Conservation (phyloP, 768 basidiomycete genomes). For the Russula abietina region DNA sequence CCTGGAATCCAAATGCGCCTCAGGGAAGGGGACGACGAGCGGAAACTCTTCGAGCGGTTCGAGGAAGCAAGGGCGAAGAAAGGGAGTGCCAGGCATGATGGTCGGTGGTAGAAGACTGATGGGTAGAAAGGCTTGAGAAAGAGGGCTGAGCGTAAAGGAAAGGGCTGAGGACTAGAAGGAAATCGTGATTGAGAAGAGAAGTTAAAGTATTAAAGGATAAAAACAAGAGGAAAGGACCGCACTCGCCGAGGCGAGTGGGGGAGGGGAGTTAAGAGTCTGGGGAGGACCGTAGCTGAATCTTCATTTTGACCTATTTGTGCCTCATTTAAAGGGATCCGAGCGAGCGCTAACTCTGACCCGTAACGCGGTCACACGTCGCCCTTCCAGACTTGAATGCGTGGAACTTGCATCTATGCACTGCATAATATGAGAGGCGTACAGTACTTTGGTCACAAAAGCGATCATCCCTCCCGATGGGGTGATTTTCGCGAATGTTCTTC, state of each 20-base stretch:
- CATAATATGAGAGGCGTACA: not conserved
- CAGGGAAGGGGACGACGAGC: conserved; percentile 22
- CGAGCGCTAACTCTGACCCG: conserved; percentile 14
- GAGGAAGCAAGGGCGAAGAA: conserved; percentile 9
- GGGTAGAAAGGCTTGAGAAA: conserved; percentile 10
- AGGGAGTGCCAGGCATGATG: conserved; percentile 9
- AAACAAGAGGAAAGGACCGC: conserved; percentile 15
- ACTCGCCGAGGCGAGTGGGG: conserved; percentile 23
- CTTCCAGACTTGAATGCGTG: conserved; percentile 1
- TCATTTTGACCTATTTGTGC: conserved; percentile 3
- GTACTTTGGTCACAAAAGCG: conserved; percentile 7
- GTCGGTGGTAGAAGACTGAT: not conserved
- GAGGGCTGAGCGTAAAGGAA: conserved; percentile 21
- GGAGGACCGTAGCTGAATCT: conserved; percentile 1
- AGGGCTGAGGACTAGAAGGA: conserved; percentile 20
- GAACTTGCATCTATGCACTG: conserved; percentile 1
- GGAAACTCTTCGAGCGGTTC: conserved; percentile 24
- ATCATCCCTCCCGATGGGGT: not conserved
- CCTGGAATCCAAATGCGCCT: conserved; percentile 15
- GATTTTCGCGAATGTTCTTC: conserved; percentile 13
- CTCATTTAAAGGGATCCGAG: conserved; percentile 1
- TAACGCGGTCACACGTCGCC: conserved; percentile 16
- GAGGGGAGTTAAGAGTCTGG: conserved; percentile 10
- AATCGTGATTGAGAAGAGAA: conserved; percentile 19
- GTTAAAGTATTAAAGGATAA: conserved; percentile 19